These are phyloP conservation scores for Sindora glabra DNA, from an alignment of 306 rosid genomes.

Conservation along the genomic window DNA sequence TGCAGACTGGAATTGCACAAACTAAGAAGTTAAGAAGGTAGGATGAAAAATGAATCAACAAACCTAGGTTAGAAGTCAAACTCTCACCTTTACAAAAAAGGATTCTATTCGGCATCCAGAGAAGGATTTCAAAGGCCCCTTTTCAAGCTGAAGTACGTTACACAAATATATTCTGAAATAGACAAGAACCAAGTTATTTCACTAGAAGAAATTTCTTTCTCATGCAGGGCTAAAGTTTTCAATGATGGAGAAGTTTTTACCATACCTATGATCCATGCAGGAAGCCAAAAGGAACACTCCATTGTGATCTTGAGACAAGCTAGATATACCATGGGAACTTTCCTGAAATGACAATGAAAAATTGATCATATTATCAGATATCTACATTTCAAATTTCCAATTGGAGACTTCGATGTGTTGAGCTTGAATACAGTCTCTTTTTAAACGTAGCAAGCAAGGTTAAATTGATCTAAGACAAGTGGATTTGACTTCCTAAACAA, in stretches of 20 bases:
- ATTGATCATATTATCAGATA: too few relatives aligned
- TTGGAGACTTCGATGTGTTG: not conserved
- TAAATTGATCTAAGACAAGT: not conserved
- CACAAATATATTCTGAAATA: constrained; percentile 69
- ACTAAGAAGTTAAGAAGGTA: constrained; percentile 1
- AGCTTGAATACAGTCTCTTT: not conserved
- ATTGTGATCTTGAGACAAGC: constrained; percentile 87
- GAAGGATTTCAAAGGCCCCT: constrained; percentile 68
- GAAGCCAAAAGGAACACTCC: constrained; percentile 82
- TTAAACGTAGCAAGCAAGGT: not conserved
- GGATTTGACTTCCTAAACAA: constrained; percentile 2
- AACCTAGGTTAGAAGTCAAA: not conserved
- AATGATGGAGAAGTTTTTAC: not conserved
- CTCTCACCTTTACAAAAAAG: constrained; percentile 80
- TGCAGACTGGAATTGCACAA: constrained; percentile 53
- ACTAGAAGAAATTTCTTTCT: not conserved
- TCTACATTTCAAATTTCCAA: not conserved
- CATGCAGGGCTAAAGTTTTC: not conserved
- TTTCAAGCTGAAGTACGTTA: constrained; percentile 70
- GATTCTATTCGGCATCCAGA: constrained; percentile 73
- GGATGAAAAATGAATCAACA: not conserved
- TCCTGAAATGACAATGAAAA: constrained; percentile 41
- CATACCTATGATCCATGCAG: constrained; percentile 90
- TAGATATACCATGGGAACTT: constrained; percentile 82
- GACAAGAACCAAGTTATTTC: not conserved